Base-by-base conservation (phyloP, 441 rosid species). In the Raphanus hybrid region DNA sequence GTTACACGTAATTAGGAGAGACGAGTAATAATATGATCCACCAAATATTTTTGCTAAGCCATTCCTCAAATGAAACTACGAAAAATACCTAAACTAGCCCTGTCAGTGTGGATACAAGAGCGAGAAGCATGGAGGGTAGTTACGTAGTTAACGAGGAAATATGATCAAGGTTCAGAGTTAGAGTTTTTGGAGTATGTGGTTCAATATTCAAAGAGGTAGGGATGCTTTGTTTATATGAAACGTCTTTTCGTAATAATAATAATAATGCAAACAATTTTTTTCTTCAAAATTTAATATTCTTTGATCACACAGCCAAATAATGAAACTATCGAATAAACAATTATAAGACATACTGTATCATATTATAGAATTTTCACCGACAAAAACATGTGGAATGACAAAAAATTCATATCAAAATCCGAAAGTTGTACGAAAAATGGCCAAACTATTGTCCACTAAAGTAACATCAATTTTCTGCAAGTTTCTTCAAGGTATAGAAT, bases 201-300 rank as follows among this genome's bases (percentile, higher is more conserved):
- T 23, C 23, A 26, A 55, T 37, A 23, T 3, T 69, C 57, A 52
- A 48, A 45, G 62, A 71, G 62, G 80, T 58, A 39, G 60, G 77
- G 73, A 65, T 64, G 52, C 59, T 41, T 23, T 66, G 18, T 66
- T 18, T 12, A 60, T 8, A 45, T 67, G 78, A 67, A 1, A 78
- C 60, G 77, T 78, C 66, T 68, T 78, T 67, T 78, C 70, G 39
- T 64, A 63, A 26, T 60, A 2, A 50, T 50, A 54, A 63, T 61
- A 52, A 58, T 32, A 29, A 55, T n/a, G 12, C 68, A 45, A 64
- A 71, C n/a, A n/a, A 23, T 23, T 23, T 23, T 23, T 23, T 23
- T 23, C 26, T 23, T 23, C 26, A 23, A 23, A 23, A 23, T 23
- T 23, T 23, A 55, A 43, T 27, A 7, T 35, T 29, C 48, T 5